Base-by-base conservation (phyloP, 1,284 basidiomycete species). In the Paramarasmius palmivorus region DNA sequence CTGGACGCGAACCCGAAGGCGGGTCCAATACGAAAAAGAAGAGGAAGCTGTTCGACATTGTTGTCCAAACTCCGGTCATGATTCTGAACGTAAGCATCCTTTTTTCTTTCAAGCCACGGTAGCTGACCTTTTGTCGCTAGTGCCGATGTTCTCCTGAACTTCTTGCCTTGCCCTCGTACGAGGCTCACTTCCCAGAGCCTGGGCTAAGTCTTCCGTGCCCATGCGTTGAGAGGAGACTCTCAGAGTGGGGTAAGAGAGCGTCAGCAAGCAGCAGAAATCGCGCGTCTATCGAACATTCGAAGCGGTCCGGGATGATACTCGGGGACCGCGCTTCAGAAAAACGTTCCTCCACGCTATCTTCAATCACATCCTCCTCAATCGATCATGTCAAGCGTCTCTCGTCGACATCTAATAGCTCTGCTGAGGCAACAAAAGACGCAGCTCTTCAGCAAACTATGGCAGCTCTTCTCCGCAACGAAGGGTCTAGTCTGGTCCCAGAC, bases 41-140 rank as follows among this genome's bases (percentile, higher is more conserved):
- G 66, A 78, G 84, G 57, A 94, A 93, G 69, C 70, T 90, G 64
- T 95, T 91, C 70, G 95, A 98, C 70, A 94, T 98, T 61, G 88
- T 95, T 48, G 86, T 98, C 53, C 91, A 93, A 63, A 83, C 84
- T 0, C 92, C 92, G 0, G 77, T 95, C 25, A 83, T 88, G 53
- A 83, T 93, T 53, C 78, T 93, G 50, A 91, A 90, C 7, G 91
- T 92, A 55, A 74, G 88, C 72, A 26, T 15, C 25, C 17, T 17
- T 29, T n/a, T n/a, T 19, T 39, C 66, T 29, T 61, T 59, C 58
- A 52, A 60, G 63, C 17, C 49, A 25, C 29, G 49, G 54, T 22
- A 53, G 12, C 45, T 38, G 25, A n/a, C 10, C 15, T 20, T n/a
- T 20, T 20, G 4, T 44, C 32, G 55, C 14, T 57, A 90, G 88